Evolutionary conservation across 2,329 filamentous ascomycete species (phyloP), one percentile per base, ranked within the genome.

Genomic region (Arachnomyces sp.): DNA sequence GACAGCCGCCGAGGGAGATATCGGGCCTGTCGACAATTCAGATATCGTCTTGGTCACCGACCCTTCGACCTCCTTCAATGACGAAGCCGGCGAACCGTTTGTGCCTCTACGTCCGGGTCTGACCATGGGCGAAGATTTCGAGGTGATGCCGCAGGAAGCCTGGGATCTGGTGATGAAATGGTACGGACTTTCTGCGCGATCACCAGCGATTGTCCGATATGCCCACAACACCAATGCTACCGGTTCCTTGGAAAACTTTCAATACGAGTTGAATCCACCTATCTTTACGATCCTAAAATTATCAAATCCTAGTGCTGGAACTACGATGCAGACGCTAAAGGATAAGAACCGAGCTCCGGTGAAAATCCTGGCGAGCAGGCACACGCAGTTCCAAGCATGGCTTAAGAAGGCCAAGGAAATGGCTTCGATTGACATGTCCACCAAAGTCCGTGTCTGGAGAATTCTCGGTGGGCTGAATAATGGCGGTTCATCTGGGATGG

Each of bases 1-100:
- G 46, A 66, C 72, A n/a, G 73, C 74, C 7, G 57, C 71, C 8
- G 74, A 81, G 43, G 77, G 75, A 5, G 74, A 78, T 3, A 74
- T 92, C 41, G 88, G 88, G 1, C 84, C 86, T 0, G 76, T 96
- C 25, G 87, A 95, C 68, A 95, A 95, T 57, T 80, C 84, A 0
- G 84, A 89, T 55, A 80, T 95, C 44, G 78, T 89, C 38, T 69
- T 80, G 44, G 73, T 80, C 46, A 70, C 59, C 18, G 68, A 71
- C 43, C 65, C 63, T 3, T 56, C 57, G 9, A 57, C 49, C 17
- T 25, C 21, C 5, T 62, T 71, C 50, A 61, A 64, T 43, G 69
- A 72, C 43, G 66, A 71, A 50, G 54, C 54, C n/a, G 67, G 62
- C 7, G 59, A 71, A 31, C 54, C 52, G 0, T 94, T 88, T 53